Conservation (phyloP, 2,329 filamentous ascomycete species). For the Alternaria solani region DNA sequence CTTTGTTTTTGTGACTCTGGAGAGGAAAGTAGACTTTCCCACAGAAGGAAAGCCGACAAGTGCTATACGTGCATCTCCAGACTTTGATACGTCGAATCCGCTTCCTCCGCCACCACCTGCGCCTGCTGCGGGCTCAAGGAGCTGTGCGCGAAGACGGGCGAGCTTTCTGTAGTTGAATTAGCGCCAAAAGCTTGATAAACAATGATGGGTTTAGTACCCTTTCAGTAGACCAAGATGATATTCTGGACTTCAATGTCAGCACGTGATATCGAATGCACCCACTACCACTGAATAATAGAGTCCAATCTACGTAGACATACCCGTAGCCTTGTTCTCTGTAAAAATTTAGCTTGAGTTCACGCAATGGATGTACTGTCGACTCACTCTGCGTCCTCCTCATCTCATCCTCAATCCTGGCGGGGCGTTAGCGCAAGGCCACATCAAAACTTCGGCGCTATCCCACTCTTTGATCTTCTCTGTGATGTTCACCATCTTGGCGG, state of each 20-base stretch:
- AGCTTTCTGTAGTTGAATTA: slow-evolving; percentile 74
- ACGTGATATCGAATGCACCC: slow-evolving; percentile 32
- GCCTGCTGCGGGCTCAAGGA: slow-evolving; percentile 87
- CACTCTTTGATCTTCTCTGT: slow-evolving; percentile 99
- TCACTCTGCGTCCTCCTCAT: slow-evolving; percentile 98
- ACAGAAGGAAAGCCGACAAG: slow-evolving; percentile 99
- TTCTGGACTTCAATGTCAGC: slow-evolving; percentile 66
- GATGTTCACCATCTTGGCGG: slow-evolving; percentile 88
- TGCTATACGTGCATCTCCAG: slow-evolving; percentile 93
- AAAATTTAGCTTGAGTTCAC: slow-evolving; percentile 43
- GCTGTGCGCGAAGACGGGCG: slow-evolving; percentile 89
- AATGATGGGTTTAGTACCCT: slow-evolving; percentile 66
- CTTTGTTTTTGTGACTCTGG: slow-evolving; percentile 97
- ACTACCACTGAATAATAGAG: background rate
- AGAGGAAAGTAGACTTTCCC: slow-evolving; percentile 98
- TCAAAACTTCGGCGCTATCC: slow-evolving; percentile 48
- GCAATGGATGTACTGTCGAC: slow-evolving; percentile 10
- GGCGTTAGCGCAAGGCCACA: slow-evolving; percentile 43
- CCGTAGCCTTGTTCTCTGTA: slow-evolving; percentile 97
- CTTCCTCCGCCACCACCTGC: slow-evolving; percentile 78
- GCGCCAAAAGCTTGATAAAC: background rate
- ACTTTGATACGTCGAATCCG: slow-evolving; percentile 91
- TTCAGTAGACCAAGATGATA: slow-evolving; percentile 98
- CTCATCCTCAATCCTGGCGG: slow-evolving; percentile 93
- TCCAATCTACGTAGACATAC: slow-evolving; percentile 62